Evolutionary conservation across 176 grass and related monocot genomes (phyloP).

Genomic region (Ananas comosus): DNA sequence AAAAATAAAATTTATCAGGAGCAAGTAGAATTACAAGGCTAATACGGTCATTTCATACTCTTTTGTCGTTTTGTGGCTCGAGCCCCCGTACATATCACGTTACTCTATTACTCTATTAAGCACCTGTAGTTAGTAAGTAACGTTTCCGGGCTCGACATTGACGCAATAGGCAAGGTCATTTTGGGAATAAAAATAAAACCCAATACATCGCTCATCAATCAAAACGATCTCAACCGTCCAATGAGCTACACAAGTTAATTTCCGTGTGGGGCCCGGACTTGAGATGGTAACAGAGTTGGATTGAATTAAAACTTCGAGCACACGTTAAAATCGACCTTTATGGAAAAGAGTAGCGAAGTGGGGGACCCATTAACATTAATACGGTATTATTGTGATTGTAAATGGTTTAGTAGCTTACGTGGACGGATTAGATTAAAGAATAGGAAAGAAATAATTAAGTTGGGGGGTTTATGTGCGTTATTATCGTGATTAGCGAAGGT

Average conservation of each 20-base stretch:
- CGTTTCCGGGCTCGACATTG: neutral
- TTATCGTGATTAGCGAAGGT: constrained; percentile 3
- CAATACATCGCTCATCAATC: neutral
- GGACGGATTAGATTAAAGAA: constrained; percentile 24
- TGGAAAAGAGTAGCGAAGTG: constrained; percentile 2
- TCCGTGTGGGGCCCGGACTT: neutral
- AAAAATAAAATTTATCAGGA: neutral
- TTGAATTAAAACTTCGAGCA: constrained; percentile 9
- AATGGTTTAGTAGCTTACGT: constrained; percentile 7
- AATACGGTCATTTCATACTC: too few relatives aligned
- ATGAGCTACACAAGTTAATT: neutral
- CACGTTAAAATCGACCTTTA: constrained; percentile 20
- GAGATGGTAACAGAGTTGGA: neutral
- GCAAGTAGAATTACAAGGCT: too few relatives aligned
- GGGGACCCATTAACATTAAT: neutral
- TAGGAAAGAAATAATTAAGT: neutral
- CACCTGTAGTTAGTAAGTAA: too few relatives aligned
- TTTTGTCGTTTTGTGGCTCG: neutral
- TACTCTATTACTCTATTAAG: too few relatives aligned
- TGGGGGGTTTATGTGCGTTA: neutral
- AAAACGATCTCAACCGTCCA: too few relatives aligned
- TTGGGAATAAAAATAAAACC: neutral
- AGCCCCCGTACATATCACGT: neutral
- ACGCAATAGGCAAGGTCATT: neutral
- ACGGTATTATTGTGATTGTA: neutral